These are phyloP conservation scores for Globisporangium viniferum DNA, from an alignment of 352 stramenopile genomes.

Conservation along the genomic window DNA sequence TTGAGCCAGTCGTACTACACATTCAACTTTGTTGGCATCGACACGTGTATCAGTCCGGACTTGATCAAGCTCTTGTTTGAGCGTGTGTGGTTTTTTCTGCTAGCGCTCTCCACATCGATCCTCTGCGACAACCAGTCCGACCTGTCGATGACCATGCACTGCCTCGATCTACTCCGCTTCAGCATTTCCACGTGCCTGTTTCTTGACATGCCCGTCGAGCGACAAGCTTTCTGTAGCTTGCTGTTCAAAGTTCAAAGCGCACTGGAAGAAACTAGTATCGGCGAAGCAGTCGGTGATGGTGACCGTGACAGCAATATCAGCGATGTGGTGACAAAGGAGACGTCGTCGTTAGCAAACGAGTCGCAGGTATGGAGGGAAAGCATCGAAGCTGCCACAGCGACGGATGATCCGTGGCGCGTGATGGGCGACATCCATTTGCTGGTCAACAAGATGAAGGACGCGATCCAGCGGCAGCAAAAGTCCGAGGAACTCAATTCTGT, in stretches of 20 bases:
- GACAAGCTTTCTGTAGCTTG: slow-evolving; percentile 75
- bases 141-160: slow-evolving; percentile 76
- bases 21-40: slow-evolving; percentile 92
- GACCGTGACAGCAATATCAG: neutral
- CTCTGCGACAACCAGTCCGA: slow-evolving; percentile 76
- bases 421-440: slow-evolving; percentile 90
- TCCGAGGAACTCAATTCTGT: slow-evolving; percentile 85
- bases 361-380: slow-evolving; percentile 45
- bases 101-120: slow-evolving; percentile 83
- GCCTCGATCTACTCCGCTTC: slow-evolving; percentile 76
- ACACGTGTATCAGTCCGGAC: slow-evolving; percentile 86
- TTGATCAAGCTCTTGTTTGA: slow-evolving; percentile 92
- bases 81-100: slow-evolving; percentile 94
- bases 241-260: slow-evolving; percentile 70
- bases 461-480: slow-evolving; percentile 78
- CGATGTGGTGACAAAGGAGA: neutral
- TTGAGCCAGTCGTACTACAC: slow-evolving; percentile 73
- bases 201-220: slow-evolving; percentile 69
- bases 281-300: neutral
- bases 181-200: slow-evolving; percentile 85
- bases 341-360: neutral
- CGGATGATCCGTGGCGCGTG: slow-evolving; percentile 72
- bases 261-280: slow-evolving; percentile 32
- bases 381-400: slow-evolving; percentile 60
- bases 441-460: slow-evolving; percentile 88